phyloP scores from a whole-genome alignment of 768 basidiomycete species.

The Termitomyces titanicus region DNA sequence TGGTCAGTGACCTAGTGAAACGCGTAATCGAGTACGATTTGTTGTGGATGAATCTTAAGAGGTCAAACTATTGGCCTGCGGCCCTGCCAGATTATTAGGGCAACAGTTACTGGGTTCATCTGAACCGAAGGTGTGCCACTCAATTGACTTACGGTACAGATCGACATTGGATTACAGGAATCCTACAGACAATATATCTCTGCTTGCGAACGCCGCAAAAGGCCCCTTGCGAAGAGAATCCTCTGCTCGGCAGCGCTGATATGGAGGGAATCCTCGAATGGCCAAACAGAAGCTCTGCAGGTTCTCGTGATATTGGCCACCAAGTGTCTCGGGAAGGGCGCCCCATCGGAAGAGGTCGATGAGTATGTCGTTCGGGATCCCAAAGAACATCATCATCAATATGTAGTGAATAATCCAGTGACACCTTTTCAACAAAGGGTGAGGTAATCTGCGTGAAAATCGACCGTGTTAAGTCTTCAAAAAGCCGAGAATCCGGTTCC shows the following conservation, averaged over 20 bases:
- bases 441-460: conserved; percentile 23
- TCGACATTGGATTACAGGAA: too few relatives aligned
- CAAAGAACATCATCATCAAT: conserved; percentile 22
- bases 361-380: conserved; percentile 24
- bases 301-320: conserved; percentile 3
- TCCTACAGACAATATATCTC: conserved; percentile 14
- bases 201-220: conserved; percentile 11
- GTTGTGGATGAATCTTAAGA: neutral
- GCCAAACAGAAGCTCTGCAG: conserved; percentile 11
- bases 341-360: conserved; percentile 26
- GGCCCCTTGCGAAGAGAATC: conserved; percentile 13
- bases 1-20: neutral
- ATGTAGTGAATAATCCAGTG: conserved; percentile 19
- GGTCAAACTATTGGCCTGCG: neutral
- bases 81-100: neutral
- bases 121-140: neutral
- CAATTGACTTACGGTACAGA: neutral
- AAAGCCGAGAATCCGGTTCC: conserved; percentile 7
- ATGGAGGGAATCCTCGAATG: conserved; percentile 14
- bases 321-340: conserved; percentile 20
- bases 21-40: neutral
- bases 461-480: conserved; percentile 19
- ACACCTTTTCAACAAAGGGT: conserved; percentile 15
- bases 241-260: conserved; percentile 13
- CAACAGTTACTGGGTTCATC: neutral